Base-by-base conservation (phyloP, 768 basidiomycete species). In the Trametes cubensis region DNA sequence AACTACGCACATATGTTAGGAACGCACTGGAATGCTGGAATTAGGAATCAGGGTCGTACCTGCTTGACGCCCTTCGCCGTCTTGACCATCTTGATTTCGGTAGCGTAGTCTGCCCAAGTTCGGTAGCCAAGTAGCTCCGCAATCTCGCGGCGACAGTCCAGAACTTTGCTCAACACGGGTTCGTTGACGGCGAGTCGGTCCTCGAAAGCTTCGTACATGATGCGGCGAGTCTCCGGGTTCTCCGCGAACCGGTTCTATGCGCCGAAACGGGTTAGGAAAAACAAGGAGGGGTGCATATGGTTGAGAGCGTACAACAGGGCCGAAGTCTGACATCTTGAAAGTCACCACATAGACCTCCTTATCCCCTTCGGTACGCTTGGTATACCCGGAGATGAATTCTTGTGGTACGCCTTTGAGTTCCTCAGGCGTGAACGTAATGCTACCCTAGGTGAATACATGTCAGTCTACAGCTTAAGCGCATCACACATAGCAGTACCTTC, bases 1-100 rank as follows among this genome's bases (percentile, higher is more conserved):
- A 95, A 95, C 89, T 91, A 58, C 0, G 5, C 6, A 46, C 21
- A 40, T n/a, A 15, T 2, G 21, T 14, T 20, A 17, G 25, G 44
- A 34, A n/a, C 13, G 20, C 18, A 49, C 13, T 18, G 38, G 17
- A 17, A 13, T 20, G 18, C 34, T 20, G 10, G 10, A 21, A 23
- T 20, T 48, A 50, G 23, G 20, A 25, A 6, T 4, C 15, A 21
- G 3, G 6, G 20, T 7, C 25, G 6, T 69, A 85, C 90, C 53
- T 85, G 77, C 64, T 80, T 72, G 5, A 89, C 86, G 20, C 80
- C 82, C 46, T 83, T 75, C 1, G 83, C 87, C 28, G 78, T 82
- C 74, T 94, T 93, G 65, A 89, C 84, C 92, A 94, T 93, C 77
- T 92, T 92, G 53, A 84, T 81, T 71, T 95, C 93, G 1, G 92